A percentile compares a stretch with the other conserved stretches of the same genome.
Conservation (phyloP, 768 basidiomycete species). For the Boletus fagicola region DNA sequence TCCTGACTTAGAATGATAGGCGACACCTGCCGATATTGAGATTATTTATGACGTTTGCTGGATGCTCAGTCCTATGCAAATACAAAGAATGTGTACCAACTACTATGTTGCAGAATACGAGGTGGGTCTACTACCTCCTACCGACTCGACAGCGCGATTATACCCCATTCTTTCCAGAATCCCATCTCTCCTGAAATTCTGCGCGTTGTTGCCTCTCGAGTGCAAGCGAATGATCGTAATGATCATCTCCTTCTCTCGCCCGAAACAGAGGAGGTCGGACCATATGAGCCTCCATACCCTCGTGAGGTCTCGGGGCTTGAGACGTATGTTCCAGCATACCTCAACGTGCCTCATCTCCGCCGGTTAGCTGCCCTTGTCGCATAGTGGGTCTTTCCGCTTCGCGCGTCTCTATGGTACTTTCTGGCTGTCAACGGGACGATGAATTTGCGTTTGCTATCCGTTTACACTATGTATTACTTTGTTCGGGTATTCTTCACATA, state of each 20-base stretch:
- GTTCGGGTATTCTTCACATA: constrained; percentile 10
- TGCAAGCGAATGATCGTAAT: constrained; percentile 93
- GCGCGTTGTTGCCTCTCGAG: constrained; percentile 92
- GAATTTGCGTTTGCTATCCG: constrained; percentile 8
- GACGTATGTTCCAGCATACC: constrained; percentile 92
- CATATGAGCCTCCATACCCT: constrained; percentile 90
- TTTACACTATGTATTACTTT: constrained; percentile 22
- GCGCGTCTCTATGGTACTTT: background rate
- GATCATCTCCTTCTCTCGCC: constrained; percentile 95
- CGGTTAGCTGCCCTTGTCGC: constrained; percentile 85
- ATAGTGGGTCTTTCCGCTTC: constrained; percentile 34
- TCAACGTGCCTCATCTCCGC: constrained; percentile 86
- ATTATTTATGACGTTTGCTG: constrained; percentile 99
- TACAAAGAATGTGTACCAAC: constrained; percentile 98
- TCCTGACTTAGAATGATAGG: constrained; percentile 42
- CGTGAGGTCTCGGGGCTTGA: constrained; percentile 95
- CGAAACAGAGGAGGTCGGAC: constrained; percentile 95
- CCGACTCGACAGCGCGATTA: background rate
- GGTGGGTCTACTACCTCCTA: constrained; percentile 43
- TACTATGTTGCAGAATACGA: constrained; percentile 99
- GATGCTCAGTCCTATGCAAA: constrained; percentile 99
- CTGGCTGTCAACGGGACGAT: background rate
- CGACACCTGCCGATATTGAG: constrained; percentile 92
- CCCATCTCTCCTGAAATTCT: constrained; percentile 98
- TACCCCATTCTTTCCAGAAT: constrained; percentile 49